phyloP scores from a whole-genome alignment of 768 basidiomycete species.

The Fomitopsis serialis region DNA sequence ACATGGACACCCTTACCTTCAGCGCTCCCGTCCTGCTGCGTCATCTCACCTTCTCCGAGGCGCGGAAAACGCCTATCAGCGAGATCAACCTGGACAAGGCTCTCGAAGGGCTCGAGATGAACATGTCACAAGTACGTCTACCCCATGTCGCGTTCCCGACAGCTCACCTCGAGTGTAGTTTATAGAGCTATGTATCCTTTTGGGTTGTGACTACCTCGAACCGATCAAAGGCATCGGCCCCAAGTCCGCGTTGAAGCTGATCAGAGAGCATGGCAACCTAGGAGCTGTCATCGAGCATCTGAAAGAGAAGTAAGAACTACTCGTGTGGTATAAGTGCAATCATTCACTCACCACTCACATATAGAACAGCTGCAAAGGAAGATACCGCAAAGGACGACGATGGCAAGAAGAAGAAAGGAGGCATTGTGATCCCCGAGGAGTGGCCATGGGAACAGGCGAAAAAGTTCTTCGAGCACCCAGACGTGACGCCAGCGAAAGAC shows the following conservation, averaged over 20 bases:
- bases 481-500: constrained; percentile 81
- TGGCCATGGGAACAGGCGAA: constrained; percentile 99
- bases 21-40: constrained; percentile 86
- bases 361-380: constrained; percentile 37
- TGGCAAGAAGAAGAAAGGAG: constrained; percentile 72
- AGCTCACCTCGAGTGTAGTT: constrained; percentile 66
- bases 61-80: constrained; percentile 93
- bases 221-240: constrained; percentile 98
- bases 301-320: constrained; percentile 53
- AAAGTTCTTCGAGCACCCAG: constrained; percentile 82
- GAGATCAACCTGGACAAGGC: constrained; percentile 83
- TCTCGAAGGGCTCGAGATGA: constrained; percentile 86
- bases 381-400: constrained; percentile 31
- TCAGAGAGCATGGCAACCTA: constrained; percentile 76
- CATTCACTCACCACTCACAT: constrained; percentile 8
- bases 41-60: constrained; percentile 96
- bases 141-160: background rate
- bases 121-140: constrained; percentile 72
- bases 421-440: constrained; percentile 79
- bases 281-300: constrained; percentile 72
- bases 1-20: constrained; percentile 99
- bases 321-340: background rate
- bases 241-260: constrained; percentile 89
- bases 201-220: constrained; percentile 98
- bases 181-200: constrained; percentile 91